These are phyloP conservation scores for Tuber calosporum DNA, from an alignment of 495 filamentous ascomycete species.

Conservation along the genomic window DNA sequence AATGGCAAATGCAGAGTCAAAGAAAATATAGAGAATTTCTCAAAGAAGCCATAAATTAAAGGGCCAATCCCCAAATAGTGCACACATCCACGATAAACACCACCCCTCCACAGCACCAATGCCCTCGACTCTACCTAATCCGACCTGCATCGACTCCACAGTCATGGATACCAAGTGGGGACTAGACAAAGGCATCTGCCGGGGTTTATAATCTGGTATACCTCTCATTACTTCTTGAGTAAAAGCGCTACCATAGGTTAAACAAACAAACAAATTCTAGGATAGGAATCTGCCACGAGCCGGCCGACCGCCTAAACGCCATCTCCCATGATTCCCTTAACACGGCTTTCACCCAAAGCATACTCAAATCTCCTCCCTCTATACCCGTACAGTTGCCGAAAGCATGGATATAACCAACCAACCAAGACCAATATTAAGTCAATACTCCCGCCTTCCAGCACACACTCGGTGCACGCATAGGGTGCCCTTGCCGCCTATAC, in stretches of 20 bases:
- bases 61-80: neutral
- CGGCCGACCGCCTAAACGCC: conserved; percentile 48
- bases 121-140: neutral
- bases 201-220: conserved; percentile 47
- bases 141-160: neutral
- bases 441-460: conserved; percentile 53
- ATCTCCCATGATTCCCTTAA: conserved; percentile 48
- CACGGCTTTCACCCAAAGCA: conserved; percentile 51
- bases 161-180: conserved; percentile 45
- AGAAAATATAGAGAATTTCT: conserved; percentile 3
- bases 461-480: conserved; percentile 57
- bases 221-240: conserved; percentile 24
- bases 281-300: conserved; percentile 52
- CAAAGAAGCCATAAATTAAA: neutral
- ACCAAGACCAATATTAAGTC: conserved; percentile 63
- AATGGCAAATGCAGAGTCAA: neutral
- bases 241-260: neutral
- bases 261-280: conserved; percentile 21
- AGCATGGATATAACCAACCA: conserved; percentile 57
- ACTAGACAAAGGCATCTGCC: conserved; percentile 57
- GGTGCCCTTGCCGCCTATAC: conserved; percentile 58
- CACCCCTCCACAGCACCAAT: neutral
- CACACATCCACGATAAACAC: neutral
- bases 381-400: conserved; percentile 55
- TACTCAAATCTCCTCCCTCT: conserved; percentile 51